These are phyloP conservation scores for Linum tenue DNA, from an alignment of 345 rosid species.

Conservation along the genomic window DNA sequence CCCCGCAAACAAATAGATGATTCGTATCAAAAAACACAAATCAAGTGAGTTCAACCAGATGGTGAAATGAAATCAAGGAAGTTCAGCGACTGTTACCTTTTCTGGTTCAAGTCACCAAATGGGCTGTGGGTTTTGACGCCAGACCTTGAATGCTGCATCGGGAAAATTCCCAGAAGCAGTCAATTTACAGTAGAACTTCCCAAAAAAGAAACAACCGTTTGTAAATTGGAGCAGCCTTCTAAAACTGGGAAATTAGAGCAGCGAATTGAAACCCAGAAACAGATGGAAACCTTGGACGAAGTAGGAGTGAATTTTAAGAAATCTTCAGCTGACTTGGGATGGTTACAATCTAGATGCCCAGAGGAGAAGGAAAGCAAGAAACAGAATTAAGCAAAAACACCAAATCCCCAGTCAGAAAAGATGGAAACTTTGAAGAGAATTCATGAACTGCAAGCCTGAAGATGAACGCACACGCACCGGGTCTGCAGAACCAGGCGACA, in stretches of 20 bases:
- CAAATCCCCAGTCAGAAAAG: background rate
- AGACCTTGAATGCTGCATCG: conserved; percentile 26
- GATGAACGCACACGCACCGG: conserved; percentile 30
- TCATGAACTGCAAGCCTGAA: too few relatives aligned
- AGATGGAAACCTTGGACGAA: conserved; percentile 34
- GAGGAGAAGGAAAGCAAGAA: background rate
- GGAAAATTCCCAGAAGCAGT: background rate
- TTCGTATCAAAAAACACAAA: conserved; percentile 6
- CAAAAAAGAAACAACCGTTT: too few relatives aligned
- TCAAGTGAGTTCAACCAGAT: background rate
- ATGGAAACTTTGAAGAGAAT: too few relatives aligned
- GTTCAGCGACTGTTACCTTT: conserved; percentile 24
- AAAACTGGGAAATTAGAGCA: too few relatives aligned
- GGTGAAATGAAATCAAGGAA: background rate
- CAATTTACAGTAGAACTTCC: too few relatives aligned
- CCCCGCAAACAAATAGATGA: background rate
- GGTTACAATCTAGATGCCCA: conserved; percentile 47
- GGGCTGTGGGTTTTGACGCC: conserved; percentile 24
- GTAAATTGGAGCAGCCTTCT: too few relatives aligned
- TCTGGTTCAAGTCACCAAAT: conserved; percentile 26
- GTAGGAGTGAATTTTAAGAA: conserved; percentile 42
- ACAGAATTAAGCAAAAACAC: background rate
- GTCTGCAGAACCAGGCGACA: conserved; percentile 77
- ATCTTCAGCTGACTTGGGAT: conserved; percentile 74
- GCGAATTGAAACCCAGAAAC: background rate